These are phyloP conservation scores for Candida methanosorbosa DNA, from an alignment of 805 yeast genomes.

Conservation along the genomic window DNA sequence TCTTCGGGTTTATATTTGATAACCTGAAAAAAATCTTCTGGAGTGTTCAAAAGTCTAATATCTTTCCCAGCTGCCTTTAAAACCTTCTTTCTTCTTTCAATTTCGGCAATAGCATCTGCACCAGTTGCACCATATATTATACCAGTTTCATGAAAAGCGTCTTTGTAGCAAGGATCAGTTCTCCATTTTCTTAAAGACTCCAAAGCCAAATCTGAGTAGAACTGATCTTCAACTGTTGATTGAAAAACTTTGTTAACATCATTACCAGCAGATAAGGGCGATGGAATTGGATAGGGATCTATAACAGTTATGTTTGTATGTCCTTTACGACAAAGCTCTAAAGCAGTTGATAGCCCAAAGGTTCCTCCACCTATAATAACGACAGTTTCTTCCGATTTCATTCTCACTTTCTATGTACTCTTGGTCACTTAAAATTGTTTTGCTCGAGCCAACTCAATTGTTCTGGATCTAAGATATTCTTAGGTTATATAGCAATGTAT, in stretches of 20 bases:
- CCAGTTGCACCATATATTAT: slow-evolving; percentile 21
- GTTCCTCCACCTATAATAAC: slow-evolving; percentile 36
- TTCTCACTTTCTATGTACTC: no score
- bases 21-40: slow-evolving; percentile 7
- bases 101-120: slow-evolving; percentile 5
- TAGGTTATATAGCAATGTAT: no score
- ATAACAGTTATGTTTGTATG: slow-evolving; percentile 20
- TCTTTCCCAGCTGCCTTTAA: slow-evolving; percentile 3
- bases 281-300: slow-evolving; percentile 27
- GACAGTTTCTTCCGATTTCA: no score
- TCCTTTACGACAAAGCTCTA: slow-evolving; percentile 26
- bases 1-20: not conserved
- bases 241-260: slow-evolving; percentile 33
- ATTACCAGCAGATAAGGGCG: slow-evolving; percentile 30
- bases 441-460: no score
- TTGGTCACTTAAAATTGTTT: no score
- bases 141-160: slow-evolving; percentile 25
- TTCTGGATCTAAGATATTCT: no score
- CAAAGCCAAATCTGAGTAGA: slow-evolving; percentile 21
- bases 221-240: slow-evolving; percentile 16
- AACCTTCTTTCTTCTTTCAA: slow-evolving; percentile 2
- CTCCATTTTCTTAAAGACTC: slow-evolving; percentile 28
- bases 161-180: slow-evolving; percentile 20
- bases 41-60: slow-evolving; percentile 4
- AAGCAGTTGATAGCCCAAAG: slow-evolving; percentile 34